Base-by-base conservation (phyloP, 1,284 basidiomycete genomes). In the Neolentinus lepideus region DNA sequence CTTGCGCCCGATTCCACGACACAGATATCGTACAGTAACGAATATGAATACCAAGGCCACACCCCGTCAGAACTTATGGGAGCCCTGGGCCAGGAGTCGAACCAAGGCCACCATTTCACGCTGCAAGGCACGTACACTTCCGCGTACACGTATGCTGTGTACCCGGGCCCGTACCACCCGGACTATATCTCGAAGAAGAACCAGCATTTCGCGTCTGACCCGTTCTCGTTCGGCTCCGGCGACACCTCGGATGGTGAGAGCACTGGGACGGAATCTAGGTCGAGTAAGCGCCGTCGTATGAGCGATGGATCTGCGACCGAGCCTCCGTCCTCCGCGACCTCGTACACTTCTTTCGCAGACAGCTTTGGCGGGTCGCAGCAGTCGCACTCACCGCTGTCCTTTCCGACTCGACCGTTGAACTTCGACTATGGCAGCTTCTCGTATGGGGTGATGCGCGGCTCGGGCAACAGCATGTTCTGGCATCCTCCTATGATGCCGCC, bases 131-230 rank as follows among this genome's bases (percentile, higher is more conserved):
- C 54, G 38, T 69, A 63, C 46, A 52, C 64, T 2, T 60, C 58
- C 56, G 64, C 66, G 29, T 68, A 65, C 33, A 63, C 64, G 46
- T 61, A 63, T 56, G 27, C 71, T 54, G 67, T 70, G 9, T 88
- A 76, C 68, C 83, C 86, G 3, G 85, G 85, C 0, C 84, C 86
- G 6, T 88, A 86, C 61, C 82, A 88, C 61, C 84, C 84, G 1
- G 87, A 88, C 63, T 81, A 84, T 57, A 64, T 87, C 14, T 69
- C 73, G 46, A 79, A 83, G 62, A 55, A 69, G 31, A 71, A 78
- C 60, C 73, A 29, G 47, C 66, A 57, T 56, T 61, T 74, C 2
- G 70, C 74, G 1, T 57, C 68, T 2, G 84, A 86, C 55, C 71
- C 80, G 0, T 68, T 80, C 21, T 10, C 12, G 12, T 83, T 78